These are phyloP conservation scores for Podaxis sp. DNA, from an alignment of 768 basidiomycete genomes.

Conservation along the genomic window DNA sequence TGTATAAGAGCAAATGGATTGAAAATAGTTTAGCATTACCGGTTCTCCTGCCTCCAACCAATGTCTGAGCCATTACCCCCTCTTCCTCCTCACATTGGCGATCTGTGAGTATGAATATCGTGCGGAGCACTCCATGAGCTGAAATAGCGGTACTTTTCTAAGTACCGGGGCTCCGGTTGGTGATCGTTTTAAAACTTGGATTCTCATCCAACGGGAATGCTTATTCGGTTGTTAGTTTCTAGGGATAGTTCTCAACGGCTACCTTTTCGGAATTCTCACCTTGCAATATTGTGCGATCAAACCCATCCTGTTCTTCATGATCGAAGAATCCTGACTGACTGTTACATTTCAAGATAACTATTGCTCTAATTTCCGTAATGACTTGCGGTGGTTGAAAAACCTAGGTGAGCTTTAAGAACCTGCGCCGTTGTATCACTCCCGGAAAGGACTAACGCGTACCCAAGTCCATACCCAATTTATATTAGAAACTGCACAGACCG, in stretches of 20 bases:
- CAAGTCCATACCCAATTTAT: conserved; percentile 5
- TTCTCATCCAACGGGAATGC: background rate
- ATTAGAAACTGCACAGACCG: conserved; percentile 5
- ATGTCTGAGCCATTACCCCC: background rate
- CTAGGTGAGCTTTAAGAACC: background rate
- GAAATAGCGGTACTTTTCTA: background rate
- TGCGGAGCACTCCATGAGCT: background rate
- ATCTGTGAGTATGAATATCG: background rate
- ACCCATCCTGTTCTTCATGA: background rate
- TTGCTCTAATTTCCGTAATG: background rate
- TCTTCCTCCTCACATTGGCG: conserved; percentile 4
- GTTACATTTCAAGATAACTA: background rate
- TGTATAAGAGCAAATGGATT: background rate
- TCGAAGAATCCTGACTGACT: background rate
- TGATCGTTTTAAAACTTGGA: background rate
- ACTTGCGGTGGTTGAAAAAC: conserved; percentile 9
- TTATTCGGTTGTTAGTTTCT: background rate
- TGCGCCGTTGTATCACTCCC: no score
- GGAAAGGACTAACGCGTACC: background rate
- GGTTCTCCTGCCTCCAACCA: background rate
- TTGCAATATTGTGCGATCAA: conserved; percentile 10
- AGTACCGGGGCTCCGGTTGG: conserved; percentile 10
- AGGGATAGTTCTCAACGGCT: conserved; percentile 12
- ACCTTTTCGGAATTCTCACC: conserved; percentile 13
- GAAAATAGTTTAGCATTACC: background rate